phyloP scores from a whole-genome alignment of 169 alveolate species.

The Theileria annulata region DNA sequence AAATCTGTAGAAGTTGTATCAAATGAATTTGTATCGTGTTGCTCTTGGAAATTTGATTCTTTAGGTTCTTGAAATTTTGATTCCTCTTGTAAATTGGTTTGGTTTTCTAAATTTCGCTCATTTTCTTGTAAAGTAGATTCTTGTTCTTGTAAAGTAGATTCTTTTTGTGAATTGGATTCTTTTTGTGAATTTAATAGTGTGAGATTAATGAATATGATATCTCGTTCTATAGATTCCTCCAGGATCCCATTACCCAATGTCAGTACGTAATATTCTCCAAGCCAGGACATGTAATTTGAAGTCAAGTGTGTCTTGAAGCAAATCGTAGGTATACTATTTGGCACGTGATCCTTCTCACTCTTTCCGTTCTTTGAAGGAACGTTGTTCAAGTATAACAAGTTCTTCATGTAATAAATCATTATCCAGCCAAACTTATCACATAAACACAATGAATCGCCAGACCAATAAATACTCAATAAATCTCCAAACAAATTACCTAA shows the following conservation, averaged over 20 bases:
- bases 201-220: constrained; percentile 12
- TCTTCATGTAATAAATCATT: constrained; percentile 43
- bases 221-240: constrained; percentile 20
- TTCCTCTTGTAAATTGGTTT: too few species aligned
- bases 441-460: constrained; percentile 55
- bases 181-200: neutral
- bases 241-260: constrained; percentile 48
- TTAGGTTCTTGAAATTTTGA: too few species aligned
- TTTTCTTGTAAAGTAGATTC: too few species aligned
- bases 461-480: constrained; percentile 38
- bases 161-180: too few species aligned
- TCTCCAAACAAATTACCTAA: constrained; percentile 56
- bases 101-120: too few species aligned
- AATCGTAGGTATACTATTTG: constrained; percentile 39
- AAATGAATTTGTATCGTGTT: neutral
- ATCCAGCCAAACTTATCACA: constrained; percentile 54
- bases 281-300: constrained; percentile 35
- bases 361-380: neutral
- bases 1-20: neutral
- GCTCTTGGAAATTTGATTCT: too few species aligned
- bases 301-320: constrained; percentile 47
- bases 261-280: constrained; percentile 41
- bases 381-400: constrained; percentile 25
- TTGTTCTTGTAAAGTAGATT: too few species aligned
- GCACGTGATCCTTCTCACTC: neutral